Base-by-base conservation (phyloP, 176 grass and related monocot genomes). In the Bonia amplexicaulis region DNA sequence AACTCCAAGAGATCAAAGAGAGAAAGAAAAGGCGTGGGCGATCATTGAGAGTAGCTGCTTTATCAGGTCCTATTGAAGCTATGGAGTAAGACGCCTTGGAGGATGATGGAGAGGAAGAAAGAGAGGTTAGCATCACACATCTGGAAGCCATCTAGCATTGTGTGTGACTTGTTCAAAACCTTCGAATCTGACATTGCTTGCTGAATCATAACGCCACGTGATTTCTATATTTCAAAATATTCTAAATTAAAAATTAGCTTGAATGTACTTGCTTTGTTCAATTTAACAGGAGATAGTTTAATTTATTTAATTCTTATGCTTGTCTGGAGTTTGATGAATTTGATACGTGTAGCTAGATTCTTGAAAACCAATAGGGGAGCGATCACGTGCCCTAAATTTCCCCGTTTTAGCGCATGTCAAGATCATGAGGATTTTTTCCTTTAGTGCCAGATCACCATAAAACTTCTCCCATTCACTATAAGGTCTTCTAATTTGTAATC, bases 31-130 rank as follows among this genome's bases (percentile, higher is more conserved):
- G 96, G 82, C 81, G 81, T 66, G 83, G 68, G 0, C 85, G 89
- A 4, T 98, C 96, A 55, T 85, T 95, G 69, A 92, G 93, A 16
- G 91, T 84, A 61, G 74, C 88, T 57, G 90, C 91, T 80, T 87
- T 98, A 47, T 98, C 93, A 73, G 58, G 91, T 15, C 96, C 96
- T 6, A 57, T 91, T 47, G 88, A 95, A 87, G 70, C 79, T 71
- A 87, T 75, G 6, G 93, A 95, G 33, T 93, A 98, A 84, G 96
- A 95, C 82, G 67, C 69, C 59, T 37, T 92, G 5, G 96, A 98
- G 62, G 91, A 87, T 59, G 93, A 94, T 82, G 91, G 93, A 35
- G 96, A 98, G 77, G 96, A 98, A 92, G 96, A 98, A 89, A 93
- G 90, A 66, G 91, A 95, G 93, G 93, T 95, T 80, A 90, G 82